Conservation (phyloP, 495 filamentous ascomycete genomes). For the Pyrenula aspistea region DNA sequence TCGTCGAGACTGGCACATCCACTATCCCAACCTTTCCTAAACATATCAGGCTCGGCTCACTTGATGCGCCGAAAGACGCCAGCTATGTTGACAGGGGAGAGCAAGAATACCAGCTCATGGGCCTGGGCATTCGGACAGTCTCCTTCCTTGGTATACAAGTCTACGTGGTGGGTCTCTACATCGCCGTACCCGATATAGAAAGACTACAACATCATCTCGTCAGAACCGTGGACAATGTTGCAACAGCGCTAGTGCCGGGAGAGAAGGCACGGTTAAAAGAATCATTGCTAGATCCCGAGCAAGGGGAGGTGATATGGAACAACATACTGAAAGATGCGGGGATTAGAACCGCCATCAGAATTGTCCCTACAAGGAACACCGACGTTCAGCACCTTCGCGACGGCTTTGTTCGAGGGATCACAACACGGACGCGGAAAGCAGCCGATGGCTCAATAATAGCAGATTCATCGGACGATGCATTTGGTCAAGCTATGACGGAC, state of each 20-base stretch:
- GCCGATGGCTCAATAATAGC: neutral
- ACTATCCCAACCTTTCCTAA: constrained; percentile 72
- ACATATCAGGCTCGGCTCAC: constrained; percentile 47
- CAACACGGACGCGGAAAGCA: constrained; percentile 45
- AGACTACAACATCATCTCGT: constrained; percentile 44
- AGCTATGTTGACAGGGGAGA: constrained; percentile 12
- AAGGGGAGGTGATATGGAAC: constrained; percentile 60
- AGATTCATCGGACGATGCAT: constrained; percentile 41
- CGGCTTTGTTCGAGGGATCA: constrained; percentile 77
- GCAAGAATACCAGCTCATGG: constrained; percentile 75
- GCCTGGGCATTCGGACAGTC: constrained; percentile 78
- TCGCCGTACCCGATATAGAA: constrained; percentile 64
- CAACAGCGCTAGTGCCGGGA: constrained; percentile 65
- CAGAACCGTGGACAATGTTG: constrained; percentile 32
- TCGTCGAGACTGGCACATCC: constrained; percentile 72
- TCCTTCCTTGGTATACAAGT: constrained; percentile 85
- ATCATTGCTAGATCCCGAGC: constrained; percentile 54
- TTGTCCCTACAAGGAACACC: constrained; percentile 78
- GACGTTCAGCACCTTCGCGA: constrained; percentile 88
- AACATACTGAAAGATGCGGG: constrained; percentile 49
- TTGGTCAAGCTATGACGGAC: constrained; percentile 55
- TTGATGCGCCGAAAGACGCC: constrained; percentile 23
- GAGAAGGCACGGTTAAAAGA: constrained; percentile 63
- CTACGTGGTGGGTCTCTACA: constrained; percentile 86
- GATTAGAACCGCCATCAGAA: constrained; percentile 58